Percentiles rank a stretch among this genome's conserved stretches.
These are phyloP conservation scores for Acacia confusa DNA, from an alignment of 306 rosid species.

Conservation along the genomic window DNA sequence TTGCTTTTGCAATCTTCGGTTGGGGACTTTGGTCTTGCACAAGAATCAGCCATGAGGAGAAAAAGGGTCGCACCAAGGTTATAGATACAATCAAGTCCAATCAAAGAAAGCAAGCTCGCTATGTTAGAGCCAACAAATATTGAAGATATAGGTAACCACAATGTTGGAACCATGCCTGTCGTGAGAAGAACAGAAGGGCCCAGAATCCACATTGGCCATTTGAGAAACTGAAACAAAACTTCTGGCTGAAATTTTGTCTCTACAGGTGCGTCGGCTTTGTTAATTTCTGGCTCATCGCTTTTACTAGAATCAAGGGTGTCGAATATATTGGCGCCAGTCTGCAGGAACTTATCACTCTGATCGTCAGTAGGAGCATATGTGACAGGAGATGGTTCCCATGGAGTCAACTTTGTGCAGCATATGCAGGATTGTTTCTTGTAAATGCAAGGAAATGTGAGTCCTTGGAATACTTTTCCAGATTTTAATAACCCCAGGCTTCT, in stretches of 20 bases:
- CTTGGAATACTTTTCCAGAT: constrained; percentile 39
- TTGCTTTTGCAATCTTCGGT: constrained; percentile 56
- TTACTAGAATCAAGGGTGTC: constrained; percentile 52
- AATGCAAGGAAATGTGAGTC: constrained; percentile 30
- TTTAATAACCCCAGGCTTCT: constrained; percentile 38
- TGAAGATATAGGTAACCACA: constrained; percentile 87
- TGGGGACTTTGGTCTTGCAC: constrained; percentile 62
- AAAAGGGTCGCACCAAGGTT: constrained; percentile 89
- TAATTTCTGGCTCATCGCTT: constrained; percentile 43
- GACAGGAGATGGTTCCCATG: constrained; percentile 72
- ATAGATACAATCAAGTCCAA: constrained; percentile 89
- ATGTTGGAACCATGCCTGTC: constrained; percentile 85
- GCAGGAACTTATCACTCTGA: constrained; percentile 49
- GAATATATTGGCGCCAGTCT: constrained; percentile 49
- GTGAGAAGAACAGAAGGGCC: constrained; percentile 82
- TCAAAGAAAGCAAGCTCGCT: constrained; percentile 82
- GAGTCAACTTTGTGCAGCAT: constrained; percentile 63
- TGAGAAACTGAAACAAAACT: constrained; percentile 57
- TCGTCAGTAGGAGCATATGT: constrained; percentile 47
- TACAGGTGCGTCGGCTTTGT: constrained; percentile 34
- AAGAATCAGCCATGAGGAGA: constrained; percentile 92
- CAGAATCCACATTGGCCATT: constrained; percentile 92
- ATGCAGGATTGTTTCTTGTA: constrained; percentile 39
- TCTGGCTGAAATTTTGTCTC: constrained; percentile 43
- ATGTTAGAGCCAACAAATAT: constrained; percentile 77